A percentile compares a stretch with the other conserved stretches of the same genome.
phyloP scores from a whole-genome alignment of 2,329 filamentous ascomycete genomes.

The Aspergillus arachidicola region DNA sequence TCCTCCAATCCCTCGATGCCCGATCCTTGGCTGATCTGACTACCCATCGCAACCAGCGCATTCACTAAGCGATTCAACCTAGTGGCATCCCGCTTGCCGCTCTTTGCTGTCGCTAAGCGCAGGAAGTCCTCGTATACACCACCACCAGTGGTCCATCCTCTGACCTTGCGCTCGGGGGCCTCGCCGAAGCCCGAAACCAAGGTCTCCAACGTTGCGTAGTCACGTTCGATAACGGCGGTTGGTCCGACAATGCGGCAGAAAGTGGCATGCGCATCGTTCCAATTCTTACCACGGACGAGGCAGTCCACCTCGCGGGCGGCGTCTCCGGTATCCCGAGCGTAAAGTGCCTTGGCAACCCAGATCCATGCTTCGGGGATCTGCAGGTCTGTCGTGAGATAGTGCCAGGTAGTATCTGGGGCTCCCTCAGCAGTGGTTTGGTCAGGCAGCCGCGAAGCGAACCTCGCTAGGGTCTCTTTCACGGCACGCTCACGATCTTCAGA shows the following conservation, averaged over 20 bases:
- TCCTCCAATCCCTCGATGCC: slow-evolving; percentile 59
- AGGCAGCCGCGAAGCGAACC: slow-evolving; percentile 67
- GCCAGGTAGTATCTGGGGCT: slow-evolving; percentile 52
- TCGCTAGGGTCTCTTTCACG: slow-evolving; percentile 72
- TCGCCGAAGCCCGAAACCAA: slow-evolving; percentile 72
- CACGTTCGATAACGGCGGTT: slow-evolving; percentile 75
- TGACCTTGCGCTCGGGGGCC: slow-evolving; percentile 61
- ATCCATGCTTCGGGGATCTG: slow-evolving; percentile 77
- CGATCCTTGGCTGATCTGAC: slow-evolving; percentile 50
- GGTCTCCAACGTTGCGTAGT: slow-evolving; percentile 69
- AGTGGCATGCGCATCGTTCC: slow-evolving; percentile 80
- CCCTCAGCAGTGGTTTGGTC: slow-evolving; percentile 57
- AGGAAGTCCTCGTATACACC: slow-evolving; percentile 73
- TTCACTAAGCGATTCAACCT: slow-evolving; percentile 50
- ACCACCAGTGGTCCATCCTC: slow-evolving; percentile 77
- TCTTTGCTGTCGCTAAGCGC: slow-evolving; percentile 48
- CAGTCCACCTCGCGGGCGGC: slow-evolving; percentile 73
- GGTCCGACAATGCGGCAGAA: slow-evolving; percentile 82
- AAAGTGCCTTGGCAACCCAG: slow-evolving; percentile 82
- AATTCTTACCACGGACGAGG: slow-evolving; percentile 75
- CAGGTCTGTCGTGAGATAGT: slow-evolving; percentile 63
- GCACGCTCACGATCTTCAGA: slow-evolving; percentile 64
- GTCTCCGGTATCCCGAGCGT: slow-evolving; percentile 74
- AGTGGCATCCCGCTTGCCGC: slow-evolving; percentile 43
- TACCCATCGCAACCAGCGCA: slow-evolving; percentile 48